Evolutionary conservation across 768 basidiomycete species (phyloP).

Genomic region (Pisolithus microcarpus): DNA sequence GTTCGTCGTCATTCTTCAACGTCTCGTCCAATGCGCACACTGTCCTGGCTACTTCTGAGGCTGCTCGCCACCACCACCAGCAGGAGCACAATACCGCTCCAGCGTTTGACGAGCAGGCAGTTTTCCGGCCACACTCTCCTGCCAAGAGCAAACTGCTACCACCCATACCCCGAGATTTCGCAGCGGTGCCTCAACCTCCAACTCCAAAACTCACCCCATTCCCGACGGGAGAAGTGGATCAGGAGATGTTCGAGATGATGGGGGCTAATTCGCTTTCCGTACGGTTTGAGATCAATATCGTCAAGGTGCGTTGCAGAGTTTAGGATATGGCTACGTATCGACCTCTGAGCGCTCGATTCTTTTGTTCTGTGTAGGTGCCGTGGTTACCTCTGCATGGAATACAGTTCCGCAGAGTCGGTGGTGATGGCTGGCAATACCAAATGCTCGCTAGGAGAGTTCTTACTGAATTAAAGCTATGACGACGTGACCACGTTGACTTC

Average conservation of each 20-base stretch:
- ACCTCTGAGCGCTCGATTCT: background rate
- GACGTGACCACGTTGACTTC: background rate
- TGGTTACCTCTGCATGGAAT: conserved; percentile 91
- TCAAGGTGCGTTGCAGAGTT: conserved; percentile 57
- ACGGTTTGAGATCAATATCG: conserved; percentile 93
- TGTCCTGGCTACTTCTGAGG: conserved; percentile 28
- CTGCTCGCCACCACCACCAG: conserved; percentile 21
- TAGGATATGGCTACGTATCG: background rate
- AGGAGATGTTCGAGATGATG: conserved; percentile 64
- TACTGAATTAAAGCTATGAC: conserved; percentile 82
- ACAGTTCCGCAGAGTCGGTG: conserved; percentile 85
- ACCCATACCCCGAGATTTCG: conserved; percentile 73
- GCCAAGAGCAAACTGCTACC: conserved; percentile 62
- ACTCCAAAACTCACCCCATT: conserved; percentile 45
- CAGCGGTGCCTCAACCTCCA: conserved; percentile 17
- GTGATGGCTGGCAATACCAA: conserved; percentile 96
- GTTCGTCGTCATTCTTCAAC: conserved; percentile 83
- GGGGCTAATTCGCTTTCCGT: conserved; percentile 78
- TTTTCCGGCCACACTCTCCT: conserved; percentile 42
- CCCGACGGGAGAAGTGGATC: conserved; percentile 61
- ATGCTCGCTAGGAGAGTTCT: conserved; percentile 86
- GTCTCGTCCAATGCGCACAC: conserved; percentile 52
- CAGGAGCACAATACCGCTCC: conserved; percentile 8
- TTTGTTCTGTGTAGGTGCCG: conserved; percentile 55
- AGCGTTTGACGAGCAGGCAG: conserved; percentile 24